Base-by-base conservation (phyloP, 306 rosid genomes). In the Medicago truncatula region DNA sequence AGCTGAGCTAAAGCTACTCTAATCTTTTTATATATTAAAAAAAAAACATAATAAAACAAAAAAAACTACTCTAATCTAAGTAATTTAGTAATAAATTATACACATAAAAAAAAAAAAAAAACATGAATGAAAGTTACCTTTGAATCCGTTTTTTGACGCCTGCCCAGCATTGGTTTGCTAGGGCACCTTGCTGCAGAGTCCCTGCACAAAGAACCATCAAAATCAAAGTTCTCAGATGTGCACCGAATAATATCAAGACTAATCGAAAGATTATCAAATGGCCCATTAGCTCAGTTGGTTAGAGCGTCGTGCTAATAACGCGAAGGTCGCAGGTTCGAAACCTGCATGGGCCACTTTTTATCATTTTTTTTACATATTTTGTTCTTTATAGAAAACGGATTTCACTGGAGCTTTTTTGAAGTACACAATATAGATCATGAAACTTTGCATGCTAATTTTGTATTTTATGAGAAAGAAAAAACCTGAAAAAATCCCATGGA, bases 401-500 rank as follows among this genome's bases (percentile, higher is more conserved):
- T 14, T 28, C 31, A 28, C 4, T 28, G 3, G 31, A 28, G 31
- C 4, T 28, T 28, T 28, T 28, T 28, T 28, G 31, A 28, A 28
- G 31, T 3, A 28, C 28, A 23, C 28, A 23, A 23, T 23, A 23
- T 47, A 28, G 31, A 28, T 10, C 14, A 0, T 43, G 12, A 43
- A 4, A 9, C 57, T 36, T 59, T 40, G 74, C 36, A n/a, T 52
- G 2, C 52, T 16, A 12, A 73, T 15, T 44, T 56, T 0, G 4
- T 34, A 21, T 1, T 31, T 36, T 5, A 69, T 17, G 28, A 25
- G 13, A 6, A 43, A 50, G 1, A 20, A 20, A 59, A 5, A 2
- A 94, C 98, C 97, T 92, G 84, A 95, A 83, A 86, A 95, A 92
- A 12, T 92, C 88, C 97, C 96, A 92, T 18, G 98, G 98, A 82